Percentiles rank a stretch among this genome's conserved stretches.
Evolutionary conservation across 345 rosid genomes (phyloP).

Genomic region (Turnera subulata): DNA sequence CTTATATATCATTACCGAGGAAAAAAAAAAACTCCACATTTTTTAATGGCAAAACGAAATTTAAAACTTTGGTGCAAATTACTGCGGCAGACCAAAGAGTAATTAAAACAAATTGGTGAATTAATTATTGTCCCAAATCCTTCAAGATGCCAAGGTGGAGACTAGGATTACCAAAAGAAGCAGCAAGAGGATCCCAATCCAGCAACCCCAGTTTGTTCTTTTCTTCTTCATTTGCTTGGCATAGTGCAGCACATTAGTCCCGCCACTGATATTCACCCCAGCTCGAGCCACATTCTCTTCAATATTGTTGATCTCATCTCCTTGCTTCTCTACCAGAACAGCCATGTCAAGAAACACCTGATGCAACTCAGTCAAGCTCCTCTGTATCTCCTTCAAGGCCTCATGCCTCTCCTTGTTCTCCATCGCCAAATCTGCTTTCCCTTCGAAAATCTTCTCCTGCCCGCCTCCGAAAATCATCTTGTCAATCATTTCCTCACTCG

Average conservation of each 20-base stretch:
- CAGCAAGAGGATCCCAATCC: constrained; percentile 13
- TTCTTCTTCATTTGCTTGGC: constrained; percentile 25
- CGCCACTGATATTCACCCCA: constrained; percentile 17
- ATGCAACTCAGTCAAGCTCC: constrained; percentile 30
- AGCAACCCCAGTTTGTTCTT: constrained; percentile 16
- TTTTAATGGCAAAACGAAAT: too few relatives aligned
- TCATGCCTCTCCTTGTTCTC: constrained; percentile 27
- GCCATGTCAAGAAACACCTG: constrained; percentile 32
- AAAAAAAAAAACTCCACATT: too few relatives aligned
- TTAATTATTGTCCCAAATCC: neutral
- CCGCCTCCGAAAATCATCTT: constrained; percentile 21
- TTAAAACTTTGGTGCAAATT: too few relatives aligned
- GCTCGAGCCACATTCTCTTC: constrained; percentile 22
- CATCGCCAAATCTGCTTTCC: constrained; percentile 24
- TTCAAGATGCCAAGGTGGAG: constrained; percentile 12
- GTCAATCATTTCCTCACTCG: constrained; percentile 22
- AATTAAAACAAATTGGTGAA: too few relatives aligned
- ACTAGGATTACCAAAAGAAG: constrained; percentile 10
- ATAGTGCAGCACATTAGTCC: constrained; percentile 15
- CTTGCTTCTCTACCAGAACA: constrained; percentile 25
- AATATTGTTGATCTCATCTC: constrained; percentile 19
- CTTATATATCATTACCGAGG: too few relatives aligned
- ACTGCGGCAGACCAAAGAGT: too few relatives aligned
- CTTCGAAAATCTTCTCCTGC: constrained; percentile 20
- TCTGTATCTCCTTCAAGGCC: constrained; percentile 29